Conservation (phyloP, 2,329 filamentous ascomycete species). For the Penicillium sp. region DNA sequence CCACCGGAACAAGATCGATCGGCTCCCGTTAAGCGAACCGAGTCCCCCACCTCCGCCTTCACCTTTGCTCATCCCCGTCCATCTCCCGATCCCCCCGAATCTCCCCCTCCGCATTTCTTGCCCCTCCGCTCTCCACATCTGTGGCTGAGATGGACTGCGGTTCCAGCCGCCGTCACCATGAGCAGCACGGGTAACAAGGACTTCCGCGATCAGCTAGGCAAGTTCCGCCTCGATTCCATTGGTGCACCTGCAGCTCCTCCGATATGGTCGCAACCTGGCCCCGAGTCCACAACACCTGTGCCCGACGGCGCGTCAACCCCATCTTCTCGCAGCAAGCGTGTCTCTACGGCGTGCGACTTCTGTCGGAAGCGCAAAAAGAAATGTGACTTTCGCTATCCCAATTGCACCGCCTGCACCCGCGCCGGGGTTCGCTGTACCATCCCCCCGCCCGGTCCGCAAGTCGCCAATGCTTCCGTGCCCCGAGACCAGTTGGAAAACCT, state of each 20-base stretch:
- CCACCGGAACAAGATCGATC: conserved; percentile 3
- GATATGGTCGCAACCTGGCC: conserved; percentile 12
- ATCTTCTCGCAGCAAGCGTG: conserved; percentile 34
- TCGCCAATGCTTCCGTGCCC: conserved; percentile 38
- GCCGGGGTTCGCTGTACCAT: conserved; percentile 43
- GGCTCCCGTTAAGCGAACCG: conserved; percentile 4
- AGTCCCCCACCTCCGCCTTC: background rate
- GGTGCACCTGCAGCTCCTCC: conserved; percentile 9
- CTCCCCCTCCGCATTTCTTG: background rate
- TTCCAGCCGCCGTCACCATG: conserved; percentile 28
- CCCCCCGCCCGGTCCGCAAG: conserved; percentile 38
- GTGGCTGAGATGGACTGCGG: conserved; percentile 30
- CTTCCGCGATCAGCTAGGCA: conserved; percentile 35
- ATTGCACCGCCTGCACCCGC: conserved; percentile 40
- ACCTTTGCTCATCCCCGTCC: background rate
- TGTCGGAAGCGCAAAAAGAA: conserved; percentile 44
- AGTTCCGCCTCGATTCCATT: conserved; percentile 30
- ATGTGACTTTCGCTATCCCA: conserved; percentile 43
- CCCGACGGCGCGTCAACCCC: conserved; percentile 12
- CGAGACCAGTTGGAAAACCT: conserved; percentile 41
- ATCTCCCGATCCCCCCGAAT: background rate
- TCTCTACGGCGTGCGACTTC: conserved; percentile 42
- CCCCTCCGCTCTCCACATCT: background rate
- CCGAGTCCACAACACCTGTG: conserved; percentile 5
- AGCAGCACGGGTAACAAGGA: conserved; percentile 29